Evolutionary conservation across 2,329 filamentous ascomycete genomes (phyloP), one percentile per base, ranked within the genome.

Genomic region (Juglanconis sp.): DNA sequence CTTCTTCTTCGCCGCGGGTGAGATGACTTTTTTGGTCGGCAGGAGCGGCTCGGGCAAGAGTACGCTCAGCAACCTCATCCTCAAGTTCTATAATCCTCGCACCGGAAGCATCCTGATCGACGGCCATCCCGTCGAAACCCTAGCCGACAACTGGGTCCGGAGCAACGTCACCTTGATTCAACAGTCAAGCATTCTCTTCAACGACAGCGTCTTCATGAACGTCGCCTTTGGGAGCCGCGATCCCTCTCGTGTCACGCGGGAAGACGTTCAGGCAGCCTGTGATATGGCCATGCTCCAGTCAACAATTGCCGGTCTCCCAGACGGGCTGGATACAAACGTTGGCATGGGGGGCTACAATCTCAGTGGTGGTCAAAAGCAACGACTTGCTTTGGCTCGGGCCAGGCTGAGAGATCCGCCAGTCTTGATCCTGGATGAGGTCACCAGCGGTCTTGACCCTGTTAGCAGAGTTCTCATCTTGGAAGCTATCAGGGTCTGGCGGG

Each of bases 21-120:
- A 90, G 63, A 86, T 88, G 3, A 91, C 87, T 0, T 97, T 95
- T 68, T 79, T 98, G 2, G 85, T 97, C 53, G 95, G 94, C 0
- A 84, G 82, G 67, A 96, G 92, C 68, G 95, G 95, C 0, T 96
- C 91, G 2, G 94, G 94, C 0, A 98, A 98, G 72, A 96, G 92
- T 66, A 98, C 94, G 0, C 70, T 98, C 1, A 87, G 89, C 1
- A 92, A 91, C 69, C 79, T 98, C 0, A 79, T 98, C 0, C 80
- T 92, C 54, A 85, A 87, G 11, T 90, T 96, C 66, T 96, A 97
- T 69, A 77, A 84, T 6, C 85, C 90, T 0, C 72, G 76, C 0
- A 76, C 76, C 0, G 94, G 93, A 4, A 55, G 40, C 0, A 87
- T 97, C 15, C 70, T 81, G 0, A 76, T 98, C 9, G 92, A 96